Evolutionary conservation across 208 protist species (phyloP).

Genomic region (Naegleria fowleri): DNA sequence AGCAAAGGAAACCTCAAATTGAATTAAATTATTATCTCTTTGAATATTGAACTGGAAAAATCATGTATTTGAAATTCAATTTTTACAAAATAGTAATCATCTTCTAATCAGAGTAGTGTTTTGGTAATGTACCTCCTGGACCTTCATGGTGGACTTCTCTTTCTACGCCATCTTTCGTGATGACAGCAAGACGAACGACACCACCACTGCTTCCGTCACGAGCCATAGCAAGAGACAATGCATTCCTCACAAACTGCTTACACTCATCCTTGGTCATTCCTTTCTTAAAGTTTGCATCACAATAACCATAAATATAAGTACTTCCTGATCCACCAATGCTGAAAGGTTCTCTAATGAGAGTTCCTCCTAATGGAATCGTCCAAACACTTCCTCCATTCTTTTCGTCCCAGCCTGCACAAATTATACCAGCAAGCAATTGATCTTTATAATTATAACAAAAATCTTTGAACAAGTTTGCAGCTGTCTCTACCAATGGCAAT

Average conservation of each 20-base stretch:
- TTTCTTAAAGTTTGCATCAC: slow-evolving; percentile 89
- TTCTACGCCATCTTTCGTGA: slow-evolving; percentile 62
- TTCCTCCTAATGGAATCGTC: slow-evolving; percentile 87
- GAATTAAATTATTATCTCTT: too few species aligned
- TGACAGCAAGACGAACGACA: slow-evolving; percentile 83
- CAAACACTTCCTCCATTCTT: slow-evolving; percentile 91
- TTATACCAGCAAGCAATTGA: slow-evolving; percentile 89
- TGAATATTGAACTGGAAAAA: too few species aligned
- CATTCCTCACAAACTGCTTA: slow-evolving; percentile 80
- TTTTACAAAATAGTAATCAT: too few species aligned
- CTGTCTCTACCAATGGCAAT: slow-evolving; percentile 79
- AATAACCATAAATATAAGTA: slow-evolving; percentile 97
- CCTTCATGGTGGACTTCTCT: slow-evolving; percentile 25
- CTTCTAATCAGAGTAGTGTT: neutral
- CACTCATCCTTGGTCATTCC: slow-evolving; percentile 94
- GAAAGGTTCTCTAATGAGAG: slow-evolving; percentile 84
- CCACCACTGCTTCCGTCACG: slow-evolving; percentile 97
- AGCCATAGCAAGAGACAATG: slow-evolving; percentile 92
- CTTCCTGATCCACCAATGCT: slow-evolving; percentile 91
- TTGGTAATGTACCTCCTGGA: neutral
- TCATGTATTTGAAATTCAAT: too few species aligned
- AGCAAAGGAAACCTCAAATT: too few species aligned
- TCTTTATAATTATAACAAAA: slow-evolving; percentile 95
- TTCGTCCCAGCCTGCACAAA: slow-evolving; percentile 92
- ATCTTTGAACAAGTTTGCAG: slow-evolving; percentile 89